A percentile compares a stretch with the other conserved stretches of the same genome.
Evolutionary conservation across 805 yeast genomes (phyloP).

Genomic region (Maudiozyma turicensis): DNA sequence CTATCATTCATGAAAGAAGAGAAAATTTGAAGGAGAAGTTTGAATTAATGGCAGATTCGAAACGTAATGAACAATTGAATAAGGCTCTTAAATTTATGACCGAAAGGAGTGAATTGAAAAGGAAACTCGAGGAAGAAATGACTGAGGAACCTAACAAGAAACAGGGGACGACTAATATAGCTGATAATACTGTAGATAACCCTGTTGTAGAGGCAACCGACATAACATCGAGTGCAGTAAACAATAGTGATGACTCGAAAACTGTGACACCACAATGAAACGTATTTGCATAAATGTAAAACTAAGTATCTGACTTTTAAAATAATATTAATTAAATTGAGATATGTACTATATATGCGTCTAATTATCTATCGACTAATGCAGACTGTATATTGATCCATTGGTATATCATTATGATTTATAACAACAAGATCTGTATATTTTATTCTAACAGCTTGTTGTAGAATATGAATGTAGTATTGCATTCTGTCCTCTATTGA

Average conservation of each 20-base stretch:
- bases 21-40: conserved; percentile 5
- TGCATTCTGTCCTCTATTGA: not conserved
- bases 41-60: conserved; percentile 7
- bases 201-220: too few relatives aligned
- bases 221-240: too few relatives aligned
- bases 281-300: too few relatives aligned
- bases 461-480: not conserved
- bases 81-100: conserved; percentile 16
- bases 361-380: not conserved
- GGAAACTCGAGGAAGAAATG: conserved; percentile 9
- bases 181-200: not conserved
- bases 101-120: conserved; percentile 9
- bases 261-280: too few relatives aligned
- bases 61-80: conserved; percentile 14
- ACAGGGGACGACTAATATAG: not conserved
- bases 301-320: too few relatives aligned
- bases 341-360: not conserved
- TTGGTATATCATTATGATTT: not conserved
- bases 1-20: conserved; percentile 8
- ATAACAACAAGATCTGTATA: not conserved
- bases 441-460: not conserved
- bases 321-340: too few relatives aligned
- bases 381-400: not conserved
- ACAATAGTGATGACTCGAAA: too few relatives aligned
- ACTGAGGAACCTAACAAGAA: conserved; percentile 1